These are phyloP conservation scores for Prosopis cineraria DNA, from an alignment of 306 rosid genomes.

Conservation along the genomic window DNA sequence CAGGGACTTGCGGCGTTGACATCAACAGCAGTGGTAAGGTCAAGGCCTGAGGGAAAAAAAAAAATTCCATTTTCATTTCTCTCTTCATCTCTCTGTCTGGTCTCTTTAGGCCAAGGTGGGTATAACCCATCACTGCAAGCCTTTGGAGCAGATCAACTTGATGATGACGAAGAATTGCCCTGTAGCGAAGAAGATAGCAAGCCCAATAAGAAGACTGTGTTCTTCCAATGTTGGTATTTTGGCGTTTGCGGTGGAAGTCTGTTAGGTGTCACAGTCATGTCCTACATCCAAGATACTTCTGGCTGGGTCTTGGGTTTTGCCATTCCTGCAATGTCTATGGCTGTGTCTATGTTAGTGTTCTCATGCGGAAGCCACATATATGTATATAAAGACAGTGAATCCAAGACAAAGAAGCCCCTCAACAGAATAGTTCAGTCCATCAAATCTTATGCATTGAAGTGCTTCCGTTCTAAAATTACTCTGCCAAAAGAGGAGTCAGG, in stretches of 20 bases:
- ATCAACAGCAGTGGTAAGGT: constrained; percentile 62
- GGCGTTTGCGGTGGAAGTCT: constrained; percentile 18
- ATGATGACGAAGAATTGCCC: constrained; percentile 69
- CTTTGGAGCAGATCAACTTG: constrained; percentile 89
- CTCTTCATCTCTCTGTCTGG: constrained; percentile 70
- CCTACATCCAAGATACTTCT: constrained; percentile 18
- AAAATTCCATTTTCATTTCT: constrained; percentile 63
- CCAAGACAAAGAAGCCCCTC: not conserved
- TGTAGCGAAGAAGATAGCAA: constrained; percentile 2
- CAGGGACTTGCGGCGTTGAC: constrained; percentile 92
- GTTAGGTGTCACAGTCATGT: not conserved
- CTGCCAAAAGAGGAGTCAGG: not conserved
- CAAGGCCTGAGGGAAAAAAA: constrained; percentile 58
- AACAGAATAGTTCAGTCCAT: not conserved
- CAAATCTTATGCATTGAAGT: not conserved
- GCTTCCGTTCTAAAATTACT: not conserved
- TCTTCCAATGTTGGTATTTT: constrained; percentile 18
- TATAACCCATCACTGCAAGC: constrained; percentile 94
- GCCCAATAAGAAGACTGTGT: not conserved
- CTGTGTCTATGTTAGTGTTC: constrained; percentile 1
- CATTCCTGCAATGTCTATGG: constrained; percentile 10
- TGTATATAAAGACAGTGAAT: not conserved
- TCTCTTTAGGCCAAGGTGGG: constrained; percentile 89
- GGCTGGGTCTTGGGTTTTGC: constrained; percentile 21
- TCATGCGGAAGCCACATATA: not conserved